Evolutionary conservation across 768 basidiomycete species (phyloP).

Genomic region (Boletus reticulatus): DNA sequence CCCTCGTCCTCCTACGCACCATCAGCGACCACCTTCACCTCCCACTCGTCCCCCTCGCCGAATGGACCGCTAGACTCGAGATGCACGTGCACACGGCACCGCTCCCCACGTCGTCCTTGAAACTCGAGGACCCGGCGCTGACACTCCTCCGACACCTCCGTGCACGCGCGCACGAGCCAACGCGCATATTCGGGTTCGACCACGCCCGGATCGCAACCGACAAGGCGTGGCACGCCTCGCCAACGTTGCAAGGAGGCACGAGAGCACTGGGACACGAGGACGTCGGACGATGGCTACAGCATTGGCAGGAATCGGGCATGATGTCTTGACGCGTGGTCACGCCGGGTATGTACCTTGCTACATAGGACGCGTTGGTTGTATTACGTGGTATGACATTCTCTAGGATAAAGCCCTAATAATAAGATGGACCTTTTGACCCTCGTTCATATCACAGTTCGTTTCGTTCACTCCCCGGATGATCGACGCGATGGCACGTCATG

Average conservation of each 20-base stretch:
- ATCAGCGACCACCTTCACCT: conserved; percentile 6
- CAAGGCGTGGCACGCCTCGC: conserved; percentile 9
- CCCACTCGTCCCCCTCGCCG: conserved; percentile 4
- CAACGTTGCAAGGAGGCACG: conserved; percentile 5
- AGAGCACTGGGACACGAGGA: background rate
- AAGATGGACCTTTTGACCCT: background rate
- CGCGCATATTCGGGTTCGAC: conserved; percentile 1
- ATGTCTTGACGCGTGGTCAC: background rate
- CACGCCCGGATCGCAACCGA: background rate
- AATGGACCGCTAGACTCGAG: conserved; percentile 14
- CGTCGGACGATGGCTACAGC: conserved; percentile 7
- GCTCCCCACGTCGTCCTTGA: background rate
- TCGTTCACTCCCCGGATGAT: background rate
- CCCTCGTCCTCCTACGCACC: conserved; percentile 7
- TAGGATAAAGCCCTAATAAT: too few species aligned
- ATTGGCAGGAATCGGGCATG: conserved; percentile 7
- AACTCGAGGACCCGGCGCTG: conserved; percentile 1
- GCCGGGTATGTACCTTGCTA: too few species aligned
- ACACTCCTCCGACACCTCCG: conserved; percentile 1
- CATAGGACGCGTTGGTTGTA: too few species aligned
- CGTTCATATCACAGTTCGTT: background rate
- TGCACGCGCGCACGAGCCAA: background rate
- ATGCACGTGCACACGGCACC: background rate
- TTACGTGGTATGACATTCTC: too few species aligned
- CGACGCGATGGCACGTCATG: background rate